phyloP scores from a whole-genome alignment of 208 protist species.

The Leishmania tropica region DNA sequence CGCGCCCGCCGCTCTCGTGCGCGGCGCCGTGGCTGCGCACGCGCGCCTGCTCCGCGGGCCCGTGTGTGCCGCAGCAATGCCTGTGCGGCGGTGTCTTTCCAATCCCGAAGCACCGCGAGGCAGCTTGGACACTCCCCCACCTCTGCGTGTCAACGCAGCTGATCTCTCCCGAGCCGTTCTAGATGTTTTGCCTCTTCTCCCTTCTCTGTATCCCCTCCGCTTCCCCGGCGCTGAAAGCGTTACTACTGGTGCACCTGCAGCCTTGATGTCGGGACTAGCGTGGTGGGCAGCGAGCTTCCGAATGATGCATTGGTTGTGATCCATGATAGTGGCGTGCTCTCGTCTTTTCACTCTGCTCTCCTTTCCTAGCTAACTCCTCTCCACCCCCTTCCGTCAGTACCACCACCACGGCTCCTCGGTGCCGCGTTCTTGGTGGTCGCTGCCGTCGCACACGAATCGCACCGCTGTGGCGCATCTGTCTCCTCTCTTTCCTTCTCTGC shows the following conservation, averaged over 20 bases:
- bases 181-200: background rate
- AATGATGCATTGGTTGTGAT: background rate
- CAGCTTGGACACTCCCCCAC: constrained; percentile 5
- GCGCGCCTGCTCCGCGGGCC: constrained; percentile 13
- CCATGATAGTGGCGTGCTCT: background rate
- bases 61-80: constrained; percentile 32
- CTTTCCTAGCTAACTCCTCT: background rate
- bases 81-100: constrained; percentile 23
- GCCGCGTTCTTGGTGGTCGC: background rate
- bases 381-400: background rate
- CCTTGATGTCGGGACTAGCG: background rate
- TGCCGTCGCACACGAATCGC: background rate
- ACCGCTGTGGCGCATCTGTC: background rate
- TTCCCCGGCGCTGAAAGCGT: background rate
- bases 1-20: background rate
- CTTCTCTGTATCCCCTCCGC: background rate
- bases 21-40: constrained; percentile 27
- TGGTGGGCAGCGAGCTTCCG: background rate
- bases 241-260: background rate
- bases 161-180: constrained; percentile 21
- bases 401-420: background rate
- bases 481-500: background rate
- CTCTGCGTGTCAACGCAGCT: constrained; percentile 25
- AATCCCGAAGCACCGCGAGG: constrained; percentile 33
- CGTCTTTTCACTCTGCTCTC: background rate